A percentile compares a stretch with the other conserved stretches of the same genome.
phyloP scores from a whole-genome alignment of 2,329 filamentous ascomycete genomes.

The Hypoxylon sp. region DNA sequence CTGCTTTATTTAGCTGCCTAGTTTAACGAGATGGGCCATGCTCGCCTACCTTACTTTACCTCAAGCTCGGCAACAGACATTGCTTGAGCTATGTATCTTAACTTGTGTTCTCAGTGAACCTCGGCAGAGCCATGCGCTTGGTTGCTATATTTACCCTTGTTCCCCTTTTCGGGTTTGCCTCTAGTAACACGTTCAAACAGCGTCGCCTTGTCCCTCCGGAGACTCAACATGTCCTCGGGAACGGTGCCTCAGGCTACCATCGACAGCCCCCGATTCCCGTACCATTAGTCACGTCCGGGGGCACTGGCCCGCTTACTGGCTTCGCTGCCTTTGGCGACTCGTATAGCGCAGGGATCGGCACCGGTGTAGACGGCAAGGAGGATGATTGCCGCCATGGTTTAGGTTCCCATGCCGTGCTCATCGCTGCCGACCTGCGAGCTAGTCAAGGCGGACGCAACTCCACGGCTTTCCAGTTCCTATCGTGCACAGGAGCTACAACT shows the following conservation, averaged over 20 bases:
- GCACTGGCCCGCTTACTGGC: conserved; percentile 43
- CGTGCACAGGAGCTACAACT: conserved; percentile 63
- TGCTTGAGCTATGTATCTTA: conserved; percentile 24
- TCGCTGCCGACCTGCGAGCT: conserved; percentile 57
- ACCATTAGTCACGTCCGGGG: conserved; percentile 4
- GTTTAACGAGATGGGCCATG: conserved; percentile 9
- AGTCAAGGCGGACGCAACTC: conserved; percentile 47
- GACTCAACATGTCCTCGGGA: conserved; percentile 40
- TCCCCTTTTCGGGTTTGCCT: conserved; percentile 12
- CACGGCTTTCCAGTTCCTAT: conserved; percentile 61
- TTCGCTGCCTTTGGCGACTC: conserved; percentile 64
- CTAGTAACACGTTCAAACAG: conserved; percentile 18
- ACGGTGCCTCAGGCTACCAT: conserved; percentile 2
- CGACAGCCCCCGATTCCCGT: conserved; percentile 15
- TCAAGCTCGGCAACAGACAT: conserved; percentile 12
- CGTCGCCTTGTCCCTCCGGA: conserved; percentile 25
- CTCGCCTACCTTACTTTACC: conserved; percentile 7
- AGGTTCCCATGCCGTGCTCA: conserved; percentile 60
- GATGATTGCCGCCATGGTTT: conserved; percentile 60
- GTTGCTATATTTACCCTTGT: conserved; percentile 21
- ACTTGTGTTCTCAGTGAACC: conserved; percentile 17
- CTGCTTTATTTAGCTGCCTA: conserved; percentile 34
- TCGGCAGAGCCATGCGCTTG: conserved; percentile 43
- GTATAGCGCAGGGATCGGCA: conserved; percentile 65
- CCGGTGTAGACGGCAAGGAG: conserved; percentile 58